Evolutionary conservation across 2,329 filamentous ascomycete species (phyloP).

Genomic region (Colletotrichum horii): DNA sequence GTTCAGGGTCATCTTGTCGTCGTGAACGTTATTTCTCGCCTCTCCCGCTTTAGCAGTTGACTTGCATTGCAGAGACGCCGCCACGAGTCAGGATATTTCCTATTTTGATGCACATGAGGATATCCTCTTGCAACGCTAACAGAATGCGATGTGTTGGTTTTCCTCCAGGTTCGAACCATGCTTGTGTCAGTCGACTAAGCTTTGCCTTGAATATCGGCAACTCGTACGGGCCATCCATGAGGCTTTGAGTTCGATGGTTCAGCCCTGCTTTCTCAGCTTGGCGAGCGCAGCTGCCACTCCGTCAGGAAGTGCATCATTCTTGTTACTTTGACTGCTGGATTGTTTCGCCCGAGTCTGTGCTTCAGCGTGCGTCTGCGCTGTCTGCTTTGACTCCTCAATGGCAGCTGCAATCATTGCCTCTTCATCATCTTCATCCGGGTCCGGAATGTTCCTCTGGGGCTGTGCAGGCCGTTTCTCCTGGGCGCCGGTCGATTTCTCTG

Average conservation of each 20-base stretch:
- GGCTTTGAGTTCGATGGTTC: not conserved
- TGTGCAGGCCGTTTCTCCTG: constrained; percentile 29
- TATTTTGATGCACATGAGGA: not conserved
- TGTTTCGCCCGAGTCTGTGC: constrained; percentile 24
- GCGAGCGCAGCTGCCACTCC: constrained; percentile 68
- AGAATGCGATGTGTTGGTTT: not conserved
- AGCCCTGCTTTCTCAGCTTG: constrained; percentile 55
- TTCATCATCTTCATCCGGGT: constrained; percentile 50
- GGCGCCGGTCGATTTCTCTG: constrained; percentile 2
- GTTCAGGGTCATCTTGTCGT: not conserved
- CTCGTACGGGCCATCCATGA: not conserved
- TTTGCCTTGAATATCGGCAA: not conserved
- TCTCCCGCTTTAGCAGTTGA: not conserved
- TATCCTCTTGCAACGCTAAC: not conserved
- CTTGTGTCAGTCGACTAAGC: not conserved
- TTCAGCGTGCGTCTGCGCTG: constrained; percentile 29
- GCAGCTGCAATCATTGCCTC: constrained; percentile 55
- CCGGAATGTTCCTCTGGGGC: constrained; percentile 42
- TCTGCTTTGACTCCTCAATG: constrained; percentile 51
- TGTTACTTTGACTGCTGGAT: constrained; percentile 21
- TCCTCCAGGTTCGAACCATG: not conserved
- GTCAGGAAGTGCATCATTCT: constrained; percentile 54
- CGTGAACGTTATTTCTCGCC: not conserved
- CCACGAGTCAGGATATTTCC: not conserved
- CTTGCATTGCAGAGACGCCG: not conserved